A percentile compares a stretch with the other conserved stretches of the same genome.
These are phyloP conservation scores for Botryotinia calthae DNA, from an alignment of 2,329 filamentous ascomycete genomes.

Conservation along the genomic window DNA sequence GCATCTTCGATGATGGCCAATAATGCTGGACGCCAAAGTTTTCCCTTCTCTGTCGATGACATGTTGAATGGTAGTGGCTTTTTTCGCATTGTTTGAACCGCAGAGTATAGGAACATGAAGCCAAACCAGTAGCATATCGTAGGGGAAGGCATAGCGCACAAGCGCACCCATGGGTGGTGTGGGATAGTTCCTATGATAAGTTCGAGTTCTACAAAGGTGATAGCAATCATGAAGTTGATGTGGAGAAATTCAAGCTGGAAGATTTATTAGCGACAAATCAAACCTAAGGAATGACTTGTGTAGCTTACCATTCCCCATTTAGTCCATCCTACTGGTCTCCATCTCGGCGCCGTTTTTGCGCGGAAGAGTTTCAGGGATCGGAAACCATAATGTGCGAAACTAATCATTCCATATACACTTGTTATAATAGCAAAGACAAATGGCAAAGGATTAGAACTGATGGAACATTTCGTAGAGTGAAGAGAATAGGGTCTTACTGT, in stretches of 20 bases:
- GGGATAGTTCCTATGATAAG: constrained; percentile 32
- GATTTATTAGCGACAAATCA: constrained; percentile 6
- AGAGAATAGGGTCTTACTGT: constrained; percentile 23
- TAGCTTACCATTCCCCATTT: constrained; percentile 33
- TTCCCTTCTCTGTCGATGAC: constrained; percentile 34
- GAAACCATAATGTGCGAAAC: constrained; percentile 33
- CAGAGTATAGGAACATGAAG: constrained; percentile 28
- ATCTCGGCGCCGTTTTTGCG: constrained; percentile 25
- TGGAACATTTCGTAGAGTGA: neutral
- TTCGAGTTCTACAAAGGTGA: constrained; percentile 33
- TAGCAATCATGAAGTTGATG: constrained; percentile 31
- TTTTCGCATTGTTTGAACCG: constrained; percentile 28
- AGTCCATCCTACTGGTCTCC: constrained; percentile 34
- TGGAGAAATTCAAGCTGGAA: constrained; percentile 32
- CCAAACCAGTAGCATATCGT: constrained; percentile 34
- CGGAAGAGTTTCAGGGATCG: constrained; percentile 32
- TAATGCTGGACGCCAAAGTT: constrained; percentile 30
- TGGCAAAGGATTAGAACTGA: neutral
- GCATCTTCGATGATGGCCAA: constrained; percentile 32
- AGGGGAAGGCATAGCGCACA: constrained; percentile 34
- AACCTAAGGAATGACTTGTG: neutral
- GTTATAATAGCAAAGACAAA: constrained; percentile 34
- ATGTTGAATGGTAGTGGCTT: constrained; percentile 33
- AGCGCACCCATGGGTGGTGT: constrained; percentile 28
- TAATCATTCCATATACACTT: constrained; percentile 32